These are phyloP conservation scores for Taiozyma onychis DNA, from an alignment of 1,139 yeast genomes.

Conservation along the genomic window DNA sequence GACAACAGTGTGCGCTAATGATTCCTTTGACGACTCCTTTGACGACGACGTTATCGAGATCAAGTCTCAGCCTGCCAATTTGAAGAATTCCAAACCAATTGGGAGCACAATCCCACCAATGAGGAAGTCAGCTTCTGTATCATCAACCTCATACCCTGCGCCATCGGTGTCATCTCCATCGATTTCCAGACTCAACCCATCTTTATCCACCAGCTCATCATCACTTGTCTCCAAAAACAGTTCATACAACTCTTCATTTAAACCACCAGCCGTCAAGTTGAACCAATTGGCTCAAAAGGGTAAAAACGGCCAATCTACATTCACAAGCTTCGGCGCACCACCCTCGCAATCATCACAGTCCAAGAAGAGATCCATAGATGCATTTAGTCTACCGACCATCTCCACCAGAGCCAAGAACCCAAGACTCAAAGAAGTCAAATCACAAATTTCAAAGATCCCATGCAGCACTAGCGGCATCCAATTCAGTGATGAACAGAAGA, in stretches of 20 bases:
- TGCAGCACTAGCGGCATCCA: not conserved
- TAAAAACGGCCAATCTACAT: not conserved
- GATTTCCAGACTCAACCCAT: not conserved
- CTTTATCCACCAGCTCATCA: not conserved
- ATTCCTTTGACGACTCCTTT: constrained; percentile 5
- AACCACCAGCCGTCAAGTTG: not conserved
- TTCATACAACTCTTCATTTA: not conserved
- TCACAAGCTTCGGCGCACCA: not conserved
- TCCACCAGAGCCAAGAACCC: constrained; percentile 12
- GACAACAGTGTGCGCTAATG: constrained; percentile 3
- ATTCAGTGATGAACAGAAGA: constrained; percentile 41
- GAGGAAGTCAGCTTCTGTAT: not conserved
- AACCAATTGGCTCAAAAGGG: not conserved
- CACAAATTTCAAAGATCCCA: not conserved
- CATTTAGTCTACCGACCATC: not conserved
- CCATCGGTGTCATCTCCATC: not conserved
- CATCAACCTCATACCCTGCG: constrained; percentile 1
- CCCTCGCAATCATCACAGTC: not conserved
- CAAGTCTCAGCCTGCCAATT: constrained; percentile 5
- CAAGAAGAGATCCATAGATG: not conserved
- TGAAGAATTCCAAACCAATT: constrained; percentile 17
- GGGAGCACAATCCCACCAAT: constrained; percentile 4
- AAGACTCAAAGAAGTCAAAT: constrained; percentile 9
- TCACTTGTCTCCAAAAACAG: not conserved
- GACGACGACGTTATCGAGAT: constrained; percentile 8